Evolutionary conservation across 176 grass and related monocot species (phyloP).

Genomic region (Oryza brachyantha): DNA sequence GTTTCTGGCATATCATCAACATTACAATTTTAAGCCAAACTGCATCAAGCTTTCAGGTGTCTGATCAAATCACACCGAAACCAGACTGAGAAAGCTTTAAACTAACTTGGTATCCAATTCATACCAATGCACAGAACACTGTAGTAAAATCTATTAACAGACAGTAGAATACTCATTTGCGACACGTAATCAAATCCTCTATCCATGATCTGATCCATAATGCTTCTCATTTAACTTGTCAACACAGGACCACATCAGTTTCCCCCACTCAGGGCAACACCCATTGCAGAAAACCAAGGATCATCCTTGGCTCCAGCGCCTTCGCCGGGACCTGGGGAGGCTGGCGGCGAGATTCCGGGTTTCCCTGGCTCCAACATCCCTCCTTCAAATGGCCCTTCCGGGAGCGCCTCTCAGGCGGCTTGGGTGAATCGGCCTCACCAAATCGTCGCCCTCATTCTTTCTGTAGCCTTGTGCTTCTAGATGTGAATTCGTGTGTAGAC

Average conservation of each 20-base stretch:
- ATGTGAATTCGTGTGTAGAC: slow-evolving; percentile 43
- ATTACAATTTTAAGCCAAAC: neutral
- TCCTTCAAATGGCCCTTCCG: slow-evolving; percentile 45
- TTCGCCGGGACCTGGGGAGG: slow-evolving; percentile 59
- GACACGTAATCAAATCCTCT: neutral
- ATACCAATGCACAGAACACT: neutral
- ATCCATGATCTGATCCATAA: neutral
- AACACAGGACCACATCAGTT: slow-evolving; percentile 67
- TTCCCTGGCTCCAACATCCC: slow-evolving; percentile 34
- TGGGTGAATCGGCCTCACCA: neutral
- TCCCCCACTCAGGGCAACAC: slow-evolving; percentile 50
- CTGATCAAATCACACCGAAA: slow-evolving; percentile 8
- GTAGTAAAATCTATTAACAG: neutral
- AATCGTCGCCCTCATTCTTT: slow-evolving; percentile 42
- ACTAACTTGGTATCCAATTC: neutral
- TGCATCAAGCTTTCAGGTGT: neutral
- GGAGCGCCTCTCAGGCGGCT: slow-evolving; percentile 20
- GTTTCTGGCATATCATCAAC: neutral
- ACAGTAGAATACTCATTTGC: neutral
- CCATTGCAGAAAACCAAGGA: slow-evolving; percentile 41
- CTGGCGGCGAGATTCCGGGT: slow-evolving; percentile 45
- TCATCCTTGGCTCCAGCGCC: slow-evolving; percentile 47
- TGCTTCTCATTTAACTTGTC: neutral
- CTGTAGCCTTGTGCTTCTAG: slow-evolving; percentile 27
- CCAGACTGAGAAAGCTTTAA: neutral